Evolutionary conservation across 176 grass and related monocot genomes (phyloP), one percentile per base, ranked within the genome.

Genomic region (Rhynchospora tenuis): DNA sequence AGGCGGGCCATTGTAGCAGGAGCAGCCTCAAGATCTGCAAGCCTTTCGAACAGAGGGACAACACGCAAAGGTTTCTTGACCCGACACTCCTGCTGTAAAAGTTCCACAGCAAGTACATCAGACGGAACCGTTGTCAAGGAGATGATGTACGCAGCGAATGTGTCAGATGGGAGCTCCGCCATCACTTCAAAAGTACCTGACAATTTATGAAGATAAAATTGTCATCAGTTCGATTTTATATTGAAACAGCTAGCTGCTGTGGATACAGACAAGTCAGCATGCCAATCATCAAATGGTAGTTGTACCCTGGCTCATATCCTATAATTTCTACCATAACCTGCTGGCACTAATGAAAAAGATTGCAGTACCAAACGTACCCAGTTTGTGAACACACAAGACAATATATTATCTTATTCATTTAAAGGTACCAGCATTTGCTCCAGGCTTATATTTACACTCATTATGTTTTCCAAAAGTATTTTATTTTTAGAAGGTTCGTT

Each of bases 81-180:
- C 12, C 9, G 38, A 73, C 90, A 94, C 72, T 94, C 92, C 2
- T 86, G 88, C 81, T 97, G 92, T 27, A 97, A 85, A 19, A 97
- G 88, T 81, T 97, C 87, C 10, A 97, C 92, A 29, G 92, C 90
- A 31, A 97, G 92, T 60, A 97, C 94, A 73, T 97, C 92, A 6
- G 94, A 97, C 26, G 94, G 87, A 22, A 90, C 85, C 28, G 92
- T 97, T 15, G 87, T 81, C 94, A 97, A 91, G 52, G 94, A 97
- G 62, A 97, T 97, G 79, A 97, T 89, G 65, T 97, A 97, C 0
- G 94, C 83, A 26, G 85, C 91, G 59, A 97, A 97, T 43, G 86
- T 81, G 86, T 97, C 94, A 1, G 57, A 0, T 7, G 92, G 92
- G 45, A 97, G 94, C 83, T 97, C 92, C 0, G 88, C 90, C 5